Evolutionary conservation across 805 yeast species (phyloP), one percentile per base, ranked within the genome.

Genomic region (Candida vaughaniae): DNA sequence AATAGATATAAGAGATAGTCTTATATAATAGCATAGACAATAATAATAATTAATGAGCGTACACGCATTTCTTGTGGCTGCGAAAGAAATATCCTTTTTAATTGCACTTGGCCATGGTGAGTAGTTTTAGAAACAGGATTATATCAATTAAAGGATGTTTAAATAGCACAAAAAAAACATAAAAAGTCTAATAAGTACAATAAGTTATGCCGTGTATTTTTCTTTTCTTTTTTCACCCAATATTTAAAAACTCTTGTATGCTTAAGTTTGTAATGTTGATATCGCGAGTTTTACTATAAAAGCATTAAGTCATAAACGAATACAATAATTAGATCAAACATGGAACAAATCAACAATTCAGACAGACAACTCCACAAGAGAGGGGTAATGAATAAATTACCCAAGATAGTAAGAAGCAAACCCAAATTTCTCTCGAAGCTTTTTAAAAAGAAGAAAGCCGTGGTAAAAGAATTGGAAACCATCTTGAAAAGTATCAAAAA

Each of bases 401-500:
- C 33, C 16, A 37, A 37, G 22, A n/a, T n/a, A n/a, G n/a, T n/a
- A n/a, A n/a, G n/a, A n/a, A 20, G 10, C 6, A 20, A 20, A 20
- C 36, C 33, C 11, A 37, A 32, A 31, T 17, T 28, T 15, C n/a
- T 30, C 14, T 18, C 22, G 2, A 32, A 32, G 15, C 4, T 39
- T 2, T 29, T 39, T 22, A 34, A 26, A 7, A 39, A 45, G 22
- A 36, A 38, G 14, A 36, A 35, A n/a, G 36, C 35, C 16, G 31
- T 46, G 16, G 28, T 31, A 9, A 33, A 25, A 12, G 43, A 42
- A 27, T 41, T 39, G 18, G 43, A 45, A 22, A 16, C 23, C 1
- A 35, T 47, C 23, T 35, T 41, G 16, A 38, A 38, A 16, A 36
- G 44, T 35, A 29, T 43, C 29, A 39, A 41, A 25, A 35, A 31